These are phyloP conservation scores for Exserohilum rostratum DNA, from an alignment of 2,329 filamentous ascomycete species.

Conservation along the genomic window DNA sequence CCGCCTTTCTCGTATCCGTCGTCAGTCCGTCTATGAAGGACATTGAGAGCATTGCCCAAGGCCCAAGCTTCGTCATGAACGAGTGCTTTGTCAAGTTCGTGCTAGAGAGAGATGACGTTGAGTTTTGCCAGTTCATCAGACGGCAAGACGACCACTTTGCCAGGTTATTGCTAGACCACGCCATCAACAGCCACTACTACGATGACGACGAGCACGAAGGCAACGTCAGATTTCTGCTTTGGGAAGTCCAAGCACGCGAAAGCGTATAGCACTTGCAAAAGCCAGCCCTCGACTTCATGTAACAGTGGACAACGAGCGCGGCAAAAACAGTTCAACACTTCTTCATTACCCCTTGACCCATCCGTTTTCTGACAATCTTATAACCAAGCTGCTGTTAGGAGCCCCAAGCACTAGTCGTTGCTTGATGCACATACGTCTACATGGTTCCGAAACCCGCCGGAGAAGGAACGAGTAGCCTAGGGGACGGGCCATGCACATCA, in stretches of 20 bases:
- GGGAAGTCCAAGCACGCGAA: conserved; percentile 29
- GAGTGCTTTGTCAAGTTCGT: conserved; percentile 28
- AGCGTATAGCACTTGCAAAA: conserved; percentile 15
- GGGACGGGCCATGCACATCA: background rate
- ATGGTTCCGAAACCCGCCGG: background rate
- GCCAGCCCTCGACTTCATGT: background rate
- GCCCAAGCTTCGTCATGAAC: conserved; percentile 25
- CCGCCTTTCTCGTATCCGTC: conserved; percentile 22
- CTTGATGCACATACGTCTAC: background rate
- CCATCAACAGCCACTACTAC: conserved; percentile 25
- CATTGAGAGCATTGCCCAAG: conserved; percentile 23
- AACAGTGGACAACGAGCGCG: background rate
- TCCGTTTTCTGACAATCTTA: background rate
- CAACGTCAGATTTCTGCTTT: conserved; percentile 30
- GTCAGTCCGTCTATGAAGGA: conserved; percentile 27
- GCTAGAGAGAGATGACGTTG: conserved; percentile 19
- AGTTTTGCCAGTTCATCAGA: conserved; percentile 31
- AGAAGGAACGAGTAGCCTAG: background rate
- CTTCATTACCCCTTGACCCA: background rate
- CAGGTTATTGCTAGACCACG: conserved; percentile 25
- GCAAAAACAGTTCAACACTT: background rate
- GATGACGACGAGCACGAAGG: conserved; percentile 21
- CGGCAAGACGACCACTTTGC: conserved; percentile 28
- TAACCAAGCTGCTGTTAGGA: background rate
- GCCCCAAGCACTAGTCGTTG: background rate